Conservation (phyloP, 202 grass and related monocot genomes). For the Eragrostis tef region DNA sequence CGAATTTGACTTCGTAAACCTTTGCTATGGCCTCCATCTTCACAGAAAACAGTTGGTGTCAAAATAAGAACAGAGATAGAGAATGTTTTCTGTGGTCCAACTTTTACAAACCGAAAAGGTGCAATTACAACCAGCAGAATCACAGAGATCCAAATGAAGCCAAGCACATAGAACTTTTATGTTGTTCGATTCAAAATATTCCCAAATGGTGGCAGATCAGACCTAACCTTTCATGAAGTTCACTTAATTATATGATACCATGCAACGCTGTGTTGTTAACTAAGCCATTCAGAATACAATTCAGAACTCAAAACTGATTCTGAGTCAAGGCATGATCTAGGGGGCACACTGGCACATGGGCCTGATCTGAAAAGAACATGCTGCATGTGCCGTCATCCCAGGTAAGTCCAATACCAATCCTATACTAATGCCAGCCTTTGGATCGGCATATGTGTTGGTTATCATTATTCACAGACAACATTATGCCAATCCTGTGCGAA, state of each 20-base stretch:
- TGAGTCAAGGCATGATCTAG: not conserved
- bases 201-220: not conserved
- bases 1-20: slow-evolving; percentile 64
- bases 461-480: not conserved
- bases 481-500: not conserved
- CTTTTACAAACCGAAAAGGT: not conserved
- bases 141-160: not conserved
- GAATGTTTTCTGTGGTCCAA: not conserved
- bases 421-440: not conserved
- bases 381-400: slow-evolving; percentile 33
- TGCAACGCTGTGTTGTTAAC: too few species aligned
- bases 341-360: slow-evolving; percentile 21
- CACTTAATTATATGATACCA: not conserved
- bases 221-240: not conserved
- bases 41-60: slow-evolving; percentile 34
- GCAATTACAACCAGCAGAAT: not conserved
- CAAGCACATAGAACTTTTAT: not conserved
- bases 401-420: slow-evolving; percentile 9
- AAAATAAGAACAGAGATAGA: not conserved
- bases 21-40: slow-evolving; percentile 75
- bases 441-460: not conserved
- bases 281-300: not conserved
- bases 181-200: not conserved
- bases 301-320: not conserved
- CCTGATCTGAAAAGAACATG: not conserved